Evolutionary conservation across 140 eudicot species (phyloP), one percentile per base, ranked within the genome.

Genomic region (Oenanthe javanica): DNA sequence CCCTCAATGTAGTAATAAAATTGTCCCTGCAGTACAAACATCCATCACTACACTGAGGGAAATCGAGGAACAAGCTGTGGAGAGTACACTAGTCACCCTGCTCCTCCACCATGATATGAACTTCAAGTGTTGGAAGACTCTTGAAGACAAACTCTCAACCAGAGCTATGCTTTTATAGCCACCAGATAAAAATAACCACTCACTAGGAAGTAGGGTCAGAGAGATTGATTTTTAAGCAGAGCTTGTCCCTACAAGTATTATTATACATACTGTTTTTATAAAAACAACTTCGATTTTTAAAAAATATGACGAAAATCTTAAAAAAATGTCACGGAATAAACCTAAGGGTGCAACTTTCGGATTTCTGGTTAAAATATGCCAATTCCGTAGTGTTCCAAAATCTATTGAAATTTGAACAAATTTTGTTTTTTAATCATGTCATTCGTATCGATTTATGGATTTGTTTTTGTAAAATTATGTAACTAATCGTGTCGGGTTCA

Each of bases 41-140:
- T 76, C 48, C 79, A 76, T 51, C 79, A 51, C 38, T 51, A 31
- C 79, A 76, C 38, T 76, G 66, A 31, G 79, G 27, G 66, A 76
- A 50, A 51, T 51, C 14, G 79, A 76, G 66, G 79, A 59, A 76
- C 47, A 76, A 31, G 79, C 11, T 48, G 6, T 51, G 66, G 79
- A 76, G 66, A 76, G 79, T 51, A 0, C 51, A 47, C 57, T 47
- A 47, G 21, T 46, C 52, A 15, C 14, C 25, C 76, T 31, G 4
- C 52, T 25, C 1, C 69, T 61, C 36, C 23, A 52, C 23, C 23
- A 2, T n/a, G 14, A 61, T 27, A 66, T 8, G 12, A 43, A 16
- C 52, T 74, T n/a, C 16, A 38, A 73, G 55, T 19, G 15, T 48
- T 13, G 38, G 45, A 31, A 27, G 54, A 48, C 54, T 47, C 63